Conservation (phyloP, 306 rosid genomes). For the Parietaria judaica region DNA sequence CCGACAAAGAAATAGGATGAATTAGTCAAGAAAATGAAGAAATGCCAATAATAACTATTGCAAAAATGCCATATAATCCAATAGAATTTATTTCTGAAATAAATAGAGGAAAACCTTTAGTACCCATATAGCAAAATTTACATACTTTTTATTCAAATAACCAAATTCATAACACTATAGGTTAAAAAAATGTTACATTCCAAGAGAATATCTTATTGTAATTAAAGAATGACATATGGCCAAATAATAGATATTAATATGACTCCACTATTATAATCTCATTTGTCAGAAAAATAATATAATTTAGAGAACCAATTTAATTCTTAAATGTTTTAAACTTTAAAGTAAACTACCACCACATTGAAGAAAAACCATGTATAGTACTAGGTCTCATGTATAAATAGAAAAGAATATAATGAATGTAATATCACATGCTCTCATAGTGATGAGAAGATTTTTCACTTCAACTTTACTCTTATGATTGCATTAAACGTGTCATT, state of each 20-base stretch:
- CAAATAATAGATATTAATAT: background rate
- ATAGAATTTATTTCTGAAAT: too few relatives aligned
- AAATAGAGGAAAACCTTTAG: background rate
- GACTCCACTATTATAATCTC: too few relatives aligned
- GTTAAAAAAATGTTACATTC: background rate
- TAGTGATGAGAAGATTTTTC: background rate
- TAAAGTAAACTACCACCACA: too few relatives aligned
- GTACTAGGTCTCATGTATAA: background rate
- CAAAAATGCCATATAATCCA: background rate
- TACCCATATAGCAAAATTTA: constrained; percentile 16
- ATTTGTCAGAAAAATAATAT: too few relatives aligned
- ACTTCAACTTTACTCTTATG: background rate
- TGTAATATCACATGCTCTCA: constrained; percentile 1
- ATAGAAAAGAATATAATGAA: background rate
- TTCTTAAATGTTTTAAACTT: too few relatives aligned
- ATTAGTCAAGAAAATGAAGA: background rate
- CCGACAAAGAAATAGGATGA: constrained; percentile 28
- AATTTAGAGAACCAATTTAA: too few relatives aligned
- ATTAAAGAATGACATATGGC: background rate
- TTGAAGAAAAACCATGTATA: too few relatives aligned
- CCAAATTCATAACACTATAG: too few relatives aligned
- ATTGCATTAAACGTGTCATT: background rate
- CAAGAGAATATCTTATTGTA: too few relatives aligned
- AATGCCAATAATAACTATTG: background rate
- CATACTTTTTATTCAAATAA: background rate